Conservation (phyloP, 176 grass and related monocot species). For the Thalia dealbata region DNA sequence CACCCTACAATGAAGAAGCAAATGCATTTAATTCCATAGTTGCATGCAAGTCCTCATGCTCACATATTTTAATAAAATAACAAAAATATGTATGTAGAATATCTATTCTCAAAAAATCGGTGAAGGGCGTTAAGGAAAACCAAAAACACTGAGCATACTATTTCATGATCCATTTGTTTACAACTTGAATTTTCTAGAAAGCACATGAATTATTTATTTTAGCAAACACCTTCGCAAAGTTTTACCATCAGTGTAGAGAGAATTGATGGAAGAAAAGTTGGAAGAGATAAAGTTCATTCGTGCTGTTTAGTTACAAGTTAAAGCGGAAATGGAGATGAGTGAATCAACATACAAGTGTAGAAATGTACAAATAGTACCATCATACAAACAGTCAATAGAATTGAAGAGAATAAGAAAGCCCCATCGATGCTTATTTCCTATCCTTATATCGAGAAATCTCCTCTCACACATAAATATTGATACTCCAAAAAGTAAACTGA, state of each 20-base stretch:
- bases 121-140: not conserved
- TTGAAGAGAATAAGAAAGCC: too few relatives aligned
- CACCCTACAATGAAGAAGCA: conserved; percentile 33
- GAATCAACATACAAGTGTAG: not conserved
- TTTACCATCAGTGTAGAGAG: not conserved
- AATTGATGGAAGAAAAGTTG: not conserved
- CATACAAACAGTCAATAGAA: too few relatives aligned
- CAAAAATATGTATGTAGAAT: not conserved
- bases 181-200: not conserved
- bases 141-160: not conserved
- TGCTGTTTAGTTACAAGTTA: not conserved
- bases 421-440: too few relatives aligned
- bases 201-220: too few relatives aligned
- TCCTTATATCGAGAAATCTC: too few relatives aligned
- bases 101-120: not conserved
- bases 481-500: too few relatives aligned
- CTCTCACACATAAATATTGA: too few relatives aligned
- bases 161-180: not conserved
- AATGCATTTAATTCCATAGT: not conserved
- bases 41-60: not conserved
- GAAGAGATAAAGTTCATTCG: too few relatives aligned
- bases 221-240: too few relatives aligned
- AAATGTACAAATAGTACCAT: too few relatives aligned
- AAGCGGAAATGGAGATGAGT: not conserved
- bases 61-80: not conserved